Percentiles rank a stretch among this genome's conserved stretches.
Evolutionary conservation across 768 basidiomycete genomes (phyloP).

Genomic region (Mrakia blollopis): DNA sequence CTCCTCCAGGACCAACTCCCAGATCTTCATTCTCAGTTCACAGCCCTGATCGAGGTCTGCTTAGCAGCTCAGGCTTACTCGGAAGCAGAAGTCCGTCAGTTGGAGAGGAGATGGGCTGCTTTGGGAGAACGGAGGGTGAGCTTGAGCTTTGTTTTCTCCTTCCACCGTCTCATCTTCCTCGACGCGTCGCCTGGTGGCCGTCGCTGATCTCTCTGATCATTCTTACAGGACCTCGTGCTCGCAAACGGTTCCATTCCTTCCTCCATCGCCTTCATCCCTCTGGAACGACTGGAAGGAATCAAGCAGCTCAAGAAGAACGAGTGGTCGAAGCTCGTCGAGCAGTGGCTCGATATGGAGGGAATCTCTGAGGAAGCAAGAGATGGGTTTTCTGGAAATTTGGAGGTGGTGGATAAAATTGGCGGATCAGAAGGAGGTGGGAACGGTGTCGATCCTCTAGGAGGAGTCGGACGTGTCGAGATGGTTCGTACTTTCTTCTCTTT

Average conservation of each 20-base stretch:
- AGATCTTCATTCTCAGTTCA: background rate
- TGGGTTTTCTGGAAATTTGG: background rate
- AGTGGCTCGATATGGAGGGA: conserved; percentile 5
- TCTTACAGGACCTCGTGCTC: background rate
- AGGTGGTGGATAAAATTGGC: background rate
- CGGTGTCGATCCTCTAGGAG: background rate
- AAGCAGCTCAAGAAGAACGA: background rate
- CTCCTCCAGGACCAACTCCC: background rate
- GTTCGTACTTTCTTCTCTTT: background rate
- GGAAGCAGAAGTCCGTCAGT: background rate
- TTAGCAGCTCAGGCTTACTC: background rate
- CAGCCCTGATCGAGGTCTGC: background rate
- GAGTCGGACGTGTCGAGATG: background rate
- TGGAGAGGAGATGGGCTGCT: background rate
- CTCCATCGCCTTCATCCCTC: background rate
- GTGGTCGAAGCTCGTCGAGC: conserved; percentile 2
- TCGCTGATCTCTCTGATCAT: too few relatives aligned
- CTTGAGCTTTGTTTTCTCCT: background rate
- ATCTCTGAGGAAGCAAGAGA: background rate
- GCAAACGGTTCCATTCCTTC: background rate
- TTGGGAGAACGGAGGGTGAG: conserved; percentile 1
- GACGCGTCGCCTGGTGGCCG: background rate
- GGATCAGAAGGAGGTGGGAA: background rate
- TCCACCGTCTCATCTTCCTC: background rate
- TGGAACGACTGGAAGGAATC: conserved; percentile 3